Evolutionary conservation across 441 rosid genomes (phyloP).

Genomic region (Geranium incanum): DNA sequence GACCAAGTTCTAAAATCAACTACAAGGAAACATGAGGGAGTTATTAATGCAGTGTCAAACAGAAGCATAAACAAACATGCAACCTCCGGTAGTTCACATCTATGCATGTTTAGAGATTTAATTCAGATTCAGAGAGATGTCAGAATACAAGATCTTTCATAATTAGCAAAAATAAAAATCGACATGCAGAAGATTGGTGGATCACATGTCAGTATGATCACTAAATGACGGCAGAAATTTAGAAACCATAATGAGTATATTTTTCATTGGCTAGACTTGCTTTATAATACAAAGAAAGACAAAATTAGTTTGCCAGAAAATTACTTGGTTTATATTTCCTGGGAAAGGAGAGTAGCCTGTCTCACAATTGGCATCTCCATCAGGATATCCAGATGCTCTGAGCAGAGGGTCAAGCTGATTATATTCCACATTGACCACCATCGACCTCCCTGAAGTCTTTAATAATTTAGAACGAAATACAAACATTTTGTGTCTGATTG

Average conservation of each 20-base stretch:
- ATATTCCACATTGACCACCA: slow-evolving; percentile 97
- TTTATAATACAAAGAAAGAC: background rate
- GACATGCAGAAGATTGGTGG: background rate
- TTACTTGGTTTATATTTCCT: slow-evolving; percentile 95
- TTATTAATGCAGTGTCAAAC: background rate
- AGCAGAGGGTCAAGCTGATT: slow-evolving; percentile 97
- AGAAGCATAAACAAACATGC: background rate
- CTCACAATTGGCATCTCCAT: slow-evolving; percentile 84
- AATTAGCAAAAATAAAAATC: background rate
- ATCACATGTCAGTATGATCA: background rate
- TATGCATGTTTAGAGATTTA: background rate
- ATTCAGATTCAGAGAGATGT: background rate
- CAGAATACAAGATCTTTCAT: background rate
- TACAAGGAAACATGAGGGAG: slow-evolving; percentile 26
- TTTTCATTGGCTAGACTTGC: background rate
- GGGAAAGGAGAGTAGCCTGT: slow-evolving; percentile 95
- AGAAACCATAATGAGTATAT: background rate
- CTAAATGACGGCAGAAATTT: background rate
- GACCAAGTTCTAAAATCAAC: slow-evolving; percentile 80
- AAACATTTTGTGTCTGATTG: background rate
- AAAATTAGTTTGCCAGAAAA: slow-evolving; percentile 13
- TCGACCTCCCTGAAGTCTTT: slow-evolving; percentile 59
- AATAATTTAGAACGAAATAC: background rate
- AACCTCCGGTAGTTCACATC: background rate
- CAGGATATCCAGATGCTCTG: slow-evolving; percentile 71